These are phyloP conservation scores for Aspergillus homomorphus DNA, from an alignment of 495 filamentous ascomycete species.

Conservation along the genomic window DNA sequence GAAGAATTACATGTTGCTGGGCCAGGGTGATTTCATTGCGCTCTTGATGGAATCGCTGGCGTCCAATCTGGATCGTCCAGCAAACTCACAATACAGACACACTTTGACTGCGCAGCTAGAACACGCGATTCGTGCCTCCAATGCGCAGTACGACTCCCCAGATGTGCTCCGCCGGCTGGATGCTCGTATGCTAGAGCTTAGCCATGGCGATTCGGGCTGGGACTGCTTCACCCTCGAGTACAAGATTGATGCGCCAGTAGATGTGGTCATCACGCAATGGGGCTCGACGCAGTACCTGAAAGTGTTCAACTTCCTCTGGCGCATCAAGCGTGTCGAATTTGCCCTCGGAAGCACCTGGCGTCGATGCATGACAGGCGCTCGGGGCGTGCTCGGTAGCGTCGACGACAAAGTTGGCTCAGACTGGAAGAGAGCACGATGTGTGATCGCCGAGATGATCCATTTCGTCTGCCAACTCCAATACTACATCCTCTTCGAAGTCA, in stretches of 20 bases:
- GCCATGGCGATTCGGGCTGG: slow-evolving; percentile 97
- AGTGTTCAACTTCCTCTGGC: slow-evolving; percentile 99
- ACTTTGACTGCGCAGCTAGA: slow-evolving; percentile 95
- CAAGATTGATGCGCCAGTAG: slow-evolving; percentile 94
- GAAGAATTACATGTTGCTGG: slow-evolving; percentile 91
- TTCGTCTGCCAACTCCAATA: slow-evolving; percentile 97
- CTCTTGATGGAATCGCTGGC: slow-evolving; percentile 95
- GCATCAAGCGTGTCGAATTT: slow-evolving; percentile 96
- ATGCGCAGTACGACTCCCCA: slow-evolving; percentile 92
- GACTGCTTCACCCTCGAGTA: slow-evolving; percentile 99
- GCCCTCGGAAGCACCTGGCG: slow-evolving; percentile 87
- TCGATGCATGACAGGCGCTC: slow-evolving; percentile 90
- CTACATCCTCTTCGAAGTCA: slow-evolving; percentile 98
- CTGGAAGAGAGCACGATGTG: slow-evolving; percentile 87
- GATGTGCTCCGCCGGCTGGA: slow-evolving; percentile 91
- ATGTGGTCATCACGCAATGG: slow-evolving; percentile 95
- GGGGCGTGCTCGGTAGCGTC: slow-evolving; percentile 84
- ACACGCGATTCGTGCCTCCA: slow-evolving; percentile 94
- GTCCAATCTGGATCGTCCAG: slow-evolving; percentile 89
- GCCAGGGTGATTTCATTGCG: slow-evolving; percentile 96
- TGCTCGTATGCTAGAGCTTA: slow-evolving; percentile 92
- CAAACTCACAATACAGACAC: slow-evolving; percentile 89
- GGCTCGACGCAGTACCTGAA: slow-evolving; percentile 95
- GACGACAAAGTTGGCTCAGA: slow-evolving; percentile 71
- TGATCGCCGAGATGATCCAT: slow-evolving; percentile 95